A percentile compares a stretch with the other conserved stretches of the same genome.
phyloP scores from a whole-genome alignment of 1,139 yeast species.

The Hyphopichia buzzinii region DNA sequence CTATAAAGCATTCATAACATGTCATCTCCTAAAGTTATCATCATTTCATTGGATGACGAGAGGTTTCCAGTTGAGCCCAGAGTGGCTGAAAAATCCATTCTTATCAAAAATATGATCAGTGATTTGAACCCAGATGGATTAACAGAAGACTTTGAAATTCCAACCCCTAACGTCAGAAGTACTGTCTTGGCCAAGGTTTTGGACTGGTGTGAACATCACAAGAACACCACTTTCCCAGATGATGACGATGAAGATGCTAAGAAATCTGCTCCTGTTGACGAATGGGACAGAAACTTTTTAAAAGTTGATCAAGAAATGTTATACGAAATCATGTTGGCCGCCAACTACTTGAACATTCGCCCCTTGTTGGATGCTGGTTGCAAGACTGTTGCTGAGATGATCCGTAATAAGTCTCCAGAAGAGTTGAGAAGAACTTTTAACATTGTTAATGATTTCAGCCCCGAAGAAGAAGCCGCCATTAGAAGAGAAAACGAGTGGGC shows the following conservation, averaged over 20 bases:
- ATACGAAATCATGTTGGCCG: constrained; percentile 93
- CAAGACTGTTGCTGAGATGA: constrained; percentile 97
- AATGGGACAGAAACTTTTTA: constrained; percentile 95
- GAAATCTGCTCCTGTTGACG: constrained; percentile 82
- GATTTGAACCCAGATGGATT: constrained; percentile 67
- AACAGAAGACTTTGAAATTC: constrained; percentile 74
- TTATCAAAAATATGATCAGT: constrained; percentile 87
- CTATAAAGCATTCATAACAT: constrained; percentile 8
- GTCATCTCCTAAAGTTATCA: constrained; percentile 48
- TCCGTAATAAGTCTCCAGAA: constrained; percentile 92
- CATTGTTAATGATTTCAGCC: constrained; percentile 93
- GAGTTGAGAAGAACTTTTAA: constrained; percentile 95
- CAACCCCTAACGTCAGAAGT: constrained; percentile 87
- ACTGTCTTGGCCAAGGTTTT: constrained; percentile 86
- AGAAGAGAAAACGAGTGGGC: constrained; percentile 99
- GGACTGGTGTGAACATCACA: constrained; percentile 98
- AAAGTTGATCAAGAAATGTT: constrained; percentile 98
- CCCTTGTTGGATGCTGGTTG: constrained; percentile 95
- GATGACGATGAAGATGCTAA: constrained; percentile 80
- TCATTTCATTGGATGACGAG: constrained; percentile 74
- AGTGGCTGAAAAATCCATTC: constrained; percentile 86
- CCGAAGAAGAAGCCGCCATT: constrained; percentile 98
- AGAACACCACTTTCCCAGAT: constrained; percentile 71
- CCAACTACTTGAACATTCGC: constrained; percentile 90
- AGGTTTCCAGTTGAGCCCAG: constrained; percentile 71